Evolutionary conservation across 148 eudicot genomes (phyloP).

Genomic region (Oxyria digyna): DNA sequence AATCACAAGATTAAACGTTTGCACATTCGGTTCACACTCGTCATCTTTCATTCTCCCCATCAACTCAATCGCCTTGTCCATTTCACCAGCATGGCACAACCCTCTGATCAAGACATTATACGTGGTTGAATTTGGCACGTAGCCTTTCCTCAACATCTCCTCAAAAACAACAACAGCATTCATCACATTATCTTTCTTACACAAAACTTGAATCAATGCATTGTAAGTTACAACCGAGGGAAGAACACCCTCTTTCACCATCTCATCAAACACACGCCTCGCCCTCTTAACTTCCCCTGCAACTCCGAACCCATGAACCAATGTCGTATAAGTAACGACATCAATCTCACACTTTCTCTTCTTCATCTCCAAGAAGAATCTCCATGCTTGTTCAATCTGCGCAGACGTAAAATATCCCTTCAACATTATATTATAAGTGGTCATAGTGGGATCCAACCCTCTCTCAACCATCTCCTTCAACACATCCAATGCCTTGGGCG

Average conservation of each 20-base stretch:
- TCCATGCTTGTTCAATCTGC: slow-evolving; percentile 62
- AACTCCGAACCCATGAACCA: slow-evolving; percentile 87
- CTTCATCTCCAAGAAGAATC: slow-evolving; percentile 77
- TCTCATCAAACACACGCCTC: slow-evolving; percentile 57
- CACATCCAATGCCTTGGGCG: slow-evolving; percentile 55
- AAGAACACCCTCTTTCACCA: slow-evolving; percentile 62
- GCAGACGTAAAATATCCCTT: slow-evolving; percentile 72
- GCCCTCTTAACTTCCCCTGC: slow-evolving; percentile 67
- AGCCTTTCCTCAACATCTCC: slow-evolving; percentile 75
- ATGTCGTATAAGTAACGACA: slow-evolving; percentile 75
- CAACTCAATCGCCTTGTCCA: slow-evolving; percentile 58
- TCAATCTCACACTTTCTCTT: slow-evolving; percentile 58
- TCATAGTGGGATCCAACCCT: slow-evolving; percentile 48
- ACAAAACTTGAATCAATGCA: slow-evolving; percentile 82
- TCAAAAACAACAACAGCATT: slow-evolving; percentile 47
- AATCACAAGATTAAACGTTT: slow-evolving; percentile 69
- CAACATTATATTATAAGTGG: slow-evolving; percentile 57
- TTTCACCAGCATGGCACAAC: slow-evolving; percentile 55
- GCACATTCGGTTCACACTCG: slow-evolving; percentile 68
- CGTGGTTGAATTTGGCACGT: slow-evolving; percentile 59
- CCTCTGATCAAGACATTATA: slow-evolving; percentile 76
- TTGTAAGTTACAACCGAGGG: slow-evolving; percentile 78
- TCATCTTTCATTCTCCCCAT: slow-evolving; percentile 60
- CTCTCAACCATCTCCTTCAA: slow-evolving; percentile 87
- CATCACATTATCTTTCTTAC: slow-evolving; percentile 76